Base-by-base conservation (phyloP, 345 rosid species). In the Nasturtium officinale region DNA sequence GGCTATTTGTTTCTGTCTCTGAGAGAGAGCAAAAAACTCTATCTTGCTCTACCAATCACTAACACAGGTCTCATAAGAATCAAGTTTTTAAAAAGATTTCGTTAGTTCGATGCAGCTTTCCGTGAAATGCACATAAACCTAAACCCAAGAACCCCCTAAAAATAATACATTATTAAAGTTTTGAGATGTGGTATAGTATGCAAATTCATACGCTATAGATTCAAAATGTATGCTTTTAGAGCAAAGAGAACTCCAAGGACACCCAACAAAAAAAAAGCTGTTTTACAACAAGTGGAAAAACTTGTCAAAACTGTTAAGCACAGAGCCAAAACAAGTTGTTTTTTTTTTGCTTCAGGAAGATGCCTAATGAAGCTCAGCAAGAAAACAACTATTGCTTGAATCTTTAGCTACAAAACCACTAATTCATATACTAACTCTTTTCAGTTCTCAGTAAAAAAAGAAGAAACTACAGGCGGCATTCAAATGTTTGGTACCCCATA, bases 361-460 rank as follows among this genome's bases (percentile, higher is more conserved):
- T 55, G 61, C 30, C 65, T 65, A 55, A 6, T 12, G 20, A 63
- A 54, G 10, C 64, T 73, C 42, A 10, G 28, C 43, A 66, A 57
- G 37, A 47, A 67, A 15, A 50, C 11, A 50, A 26, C 32, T 46
- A 26, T 35, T 28, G 61, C 38, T 40, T n/a, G 8, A 9, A 20
- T 28, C 16, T 20, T 4, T 15, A 18, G 33, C 46, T 43, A 23
- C 1, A 32, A 29, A 45, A 38, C 63, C 33, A 52, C 47, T 45
- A 43, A 42, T 16, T 54, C 35, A 42, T 15, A 53, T 25, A 26
- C 28, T 38, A 52, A 8, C 3, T 23, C 7, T 52, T 28, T 29
- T 51, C 47, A n/a, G 13, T 30, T 16, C 23, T 5, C 43, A 60
- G 43, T 15, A 18, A 54, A 52, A 52, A 20, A 0, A 16, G 11